These are phyloP conservation scores for Zoysia pacifica DNA, from an alignment of 176 grass and related monocot genomes.

Conservation along the genomic window DNA sequence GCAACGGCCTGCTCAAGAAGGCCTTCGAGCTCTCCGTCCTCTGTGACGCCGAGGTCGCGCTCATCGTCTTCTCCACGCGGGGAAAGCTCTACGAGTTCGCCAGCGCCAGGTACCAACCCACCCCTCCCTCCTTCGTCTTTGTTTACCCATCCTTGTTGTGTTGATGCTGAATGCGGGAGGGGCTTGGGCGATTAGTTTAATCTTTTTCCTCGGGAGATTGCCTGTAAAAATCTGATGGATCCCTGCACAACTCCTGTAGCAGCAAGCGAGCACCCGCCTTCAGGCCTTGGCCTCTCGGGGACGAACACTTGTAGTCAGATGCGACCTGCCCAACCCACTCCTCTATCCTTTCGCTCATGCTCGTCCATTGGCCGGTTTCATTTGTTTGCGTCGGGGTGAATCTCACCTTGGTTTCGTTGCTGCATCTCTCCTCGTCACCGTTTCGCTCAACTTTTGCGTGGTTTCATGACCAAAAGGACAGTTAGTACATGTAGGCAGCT, in stretches of 20 bases:
- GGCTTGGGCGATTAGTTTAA: constrained; percentile 21
- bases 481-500: constrained; percentile 35
- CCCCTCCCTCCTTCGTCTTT: neutral
- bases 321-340: neutral
- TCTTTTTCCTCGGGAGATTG: neutral
- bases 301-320: constrained; percentile 21
- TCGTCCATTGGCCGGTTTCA: neutral
- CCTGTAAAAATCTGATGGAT: constrained; percentile 43
- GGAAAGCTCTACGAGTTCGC: constrained; percentile 80
- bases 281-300: neutral
- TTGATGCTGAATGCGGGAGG: neutral
- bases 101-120: constrained; percentile 37
- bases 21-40: constrained; percentile 89
- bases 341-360: neutral
- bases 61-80: constrained; percentile 77
- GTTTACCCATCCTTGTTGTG: neutral
- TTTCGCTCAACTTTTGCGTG: constrained; percentile 15
- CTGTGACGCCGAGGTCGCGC: constrained; percentile 87
- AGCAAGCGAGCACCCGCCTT: neutral
- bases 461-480: constrained; percentile 27
- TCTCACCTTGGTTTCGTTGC: constrained; percentile 27
- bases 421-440: neutral
- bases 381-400: constrained; percentile 1
- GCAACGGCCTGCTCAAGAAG: constrained; percentile 89
- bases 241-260: constrained; percentile 38